These are phyloP conservation scores for Cenchrus fungigraminus DNA, from an alignment of 176 grass and related monocot genomes.

Conservation along the genomic window DNA sequence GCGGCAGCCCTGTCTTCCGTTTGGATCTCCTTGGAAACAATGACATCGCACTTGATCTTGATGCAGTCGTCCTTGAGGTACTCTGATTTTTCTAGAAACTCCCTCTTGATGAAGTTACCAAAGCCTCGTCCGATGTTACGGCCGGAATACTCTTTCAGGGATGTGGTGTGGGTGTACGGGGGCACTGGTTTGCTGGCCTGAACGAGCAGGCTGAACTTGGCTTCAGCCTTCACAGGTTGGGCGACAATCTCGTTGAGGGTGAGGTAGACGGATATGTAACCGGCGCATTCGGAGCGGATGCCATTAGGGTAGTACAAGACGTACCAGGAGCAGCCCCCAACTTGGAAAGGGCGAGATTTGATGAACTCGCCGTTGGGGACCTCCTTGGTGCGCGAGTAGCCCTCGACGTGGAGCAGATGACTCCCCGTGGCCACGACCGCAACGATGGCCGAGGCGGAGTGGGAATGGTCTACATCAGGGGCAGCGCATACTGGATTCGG, in stretches of 20 bases:
- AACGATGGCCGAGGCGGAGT: constrained; percentile 22
- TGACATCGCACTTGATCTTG: constrained; percentile 27
- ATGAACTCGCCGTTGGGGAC: neutral
- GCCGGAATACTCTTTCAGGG: neutral
- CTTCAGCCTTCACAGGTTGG: neutral
- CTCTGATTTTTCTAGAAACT: neutral
- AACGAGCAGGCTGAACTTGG: constrained; percentile 26
- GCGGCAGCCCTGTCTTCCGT: neutral
- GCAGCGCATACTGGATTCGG: neutral
- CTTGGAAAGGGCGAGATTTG: neutral
- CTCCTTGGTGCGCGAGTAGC: neutral
- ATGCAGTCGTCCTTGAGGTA: neutral
- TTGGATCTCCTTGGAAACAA: neutral
- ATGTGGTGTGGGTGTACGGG: neutral
- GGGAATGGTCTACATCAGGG: neutral
- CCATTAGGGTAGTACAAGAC: neutral
- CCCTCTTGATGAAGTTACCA: constrained; percentile 15
- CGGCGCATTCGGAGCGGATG: neutral
- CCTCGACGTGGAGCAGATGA: neutral
- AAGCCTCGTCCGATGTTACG: neutral
- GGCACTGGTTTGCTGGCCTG: neutral
- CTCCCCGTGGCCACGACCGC: neutral
- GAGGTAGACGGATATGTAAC: neutral
- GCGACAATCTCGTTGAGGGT: neutral
- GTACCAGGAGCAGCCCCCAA: neutral